phyloP scores from a whole-genome alignment of 352 stramenopile genomes.

The Phytophthora boehmeriae region DNA sequence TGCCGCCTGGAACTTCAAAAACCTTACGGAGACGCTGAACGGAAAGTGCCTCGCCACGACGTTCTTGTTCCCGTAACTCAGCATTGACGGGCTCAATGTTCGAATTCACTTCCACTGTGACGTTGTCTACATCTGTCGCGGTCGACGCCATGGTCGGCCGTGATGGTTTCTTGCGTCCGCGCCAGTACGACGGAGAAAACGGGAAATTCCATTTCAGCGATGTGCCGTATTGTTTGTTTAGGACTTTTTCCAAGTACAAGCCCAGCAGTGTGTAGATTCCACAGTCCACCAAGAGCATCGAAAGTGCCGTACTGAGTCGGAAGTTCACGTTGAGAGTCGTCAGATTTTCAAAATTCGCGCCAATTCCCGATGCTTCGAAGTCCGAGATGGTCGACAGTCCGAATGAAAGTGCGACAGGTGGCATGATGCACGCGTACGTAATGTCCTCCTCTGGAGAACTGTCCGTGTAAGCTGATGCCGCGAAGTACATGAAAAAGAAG shows the following conservation, averaged over 20 bases:
- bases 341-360: constrained; percentile 53
- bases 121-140: constrained; percentile 17
- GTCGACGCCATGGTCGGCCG: neutral
- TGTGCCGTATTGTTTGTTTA: constrained; percentile 90
- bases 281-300: constrained; percentile 83
- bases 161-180: constrained; percentile 3
- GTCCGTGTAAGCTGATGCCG: constrained; percentile 43
- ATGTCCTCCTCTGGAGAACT: constrained; percentile 36
- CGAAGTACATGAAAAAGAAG: constrained; percentile 89
- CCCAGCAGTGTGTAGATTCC: constrained; percentile 91
- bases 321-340: constrained; percentile 51
- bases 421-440: constrained; percentile 50
- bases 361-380: constrained; percentile 44
- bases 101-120: constrained; percentile 20
- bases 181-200: constrained; percentile 53
- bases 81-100: constrained; percentile 36
- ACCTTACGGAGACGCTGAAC: constrained; percentile 50
- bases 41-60: constrained; percentile 32
- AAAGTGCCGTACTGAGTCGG: constrained; percentile 56
- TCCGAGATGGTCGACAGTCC: constrained; percentile 55
- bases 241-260: constrained; percentile 90
- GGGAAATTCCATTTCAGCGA: constrained; percentile 92
- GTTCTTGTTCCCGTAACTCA: constrained; percentile 37
- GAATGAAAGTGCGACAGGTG: constrained; percentile 64
- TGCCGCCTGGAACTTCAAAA: constrained; percentile 67